Base-by-base conservation (phyloP, 1,284 basidiomycete genomes). In the Coniophora puteana region DNA sequence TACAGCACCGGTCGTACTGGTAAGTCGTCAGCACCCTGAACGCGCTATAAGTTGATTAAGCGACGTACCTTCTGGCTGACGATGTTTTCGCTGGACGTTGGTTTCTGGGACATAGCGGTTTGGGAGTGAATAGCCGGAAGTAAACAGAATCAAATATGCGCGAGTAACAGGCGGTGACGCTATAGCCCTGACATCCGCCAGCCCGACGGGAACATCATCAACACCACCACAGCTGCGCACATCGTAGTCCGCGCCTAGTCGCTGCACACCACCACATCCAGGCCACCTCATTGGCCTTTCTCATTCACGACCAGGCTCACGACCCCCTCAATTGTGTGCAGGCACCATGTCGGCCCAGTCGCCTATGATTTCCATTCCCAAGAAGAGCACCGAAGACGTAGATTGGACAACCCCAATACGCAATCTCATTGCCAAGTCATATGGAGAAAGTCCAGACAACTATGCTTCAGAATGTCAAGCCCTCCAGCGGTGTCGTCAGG, bases 391-490 rank as follows among this genome's bases (percentile, higher is more conserved):
- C 1, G 86, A 89, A 21, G 87, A 89, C 54, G 86, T 96, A 24
- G 95, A 98, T 67, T 94, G 94, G 82, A 89, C 93, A 3, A 78
- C 77, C 0, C 90, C 93, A 2, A 89, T 99, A 51, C 80, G 86
- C 25, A 80, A 74, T 46, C 75, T 93, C 36, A 96, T 99, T 64
- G 75, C 85, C 4, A 88, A 91, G 54, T 93, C 90, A 6, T 99
- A 97, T 62, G 93, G 93, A 38, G 95, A 99, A 70, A 83, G 78
- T 53, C 90, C 95, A 13, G 90, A 93, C 50, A 80, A 78, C 53
- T 98, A 97, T 58, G 67, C 82, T 0, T 72, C 87, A 20, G 94
- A 98, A 61, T 91, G 87, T 55, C 76, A 82, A 8, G 70, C 83
- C 1, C 80, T 99, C 13, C 89, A 94, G 58, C 75, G 94, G 30